These are phyloP conservation scores for Malassezia slooffiae DNA, from an alignment of 1,284 basidiomycete genomes.

Conservation along the genomic window DNA sequence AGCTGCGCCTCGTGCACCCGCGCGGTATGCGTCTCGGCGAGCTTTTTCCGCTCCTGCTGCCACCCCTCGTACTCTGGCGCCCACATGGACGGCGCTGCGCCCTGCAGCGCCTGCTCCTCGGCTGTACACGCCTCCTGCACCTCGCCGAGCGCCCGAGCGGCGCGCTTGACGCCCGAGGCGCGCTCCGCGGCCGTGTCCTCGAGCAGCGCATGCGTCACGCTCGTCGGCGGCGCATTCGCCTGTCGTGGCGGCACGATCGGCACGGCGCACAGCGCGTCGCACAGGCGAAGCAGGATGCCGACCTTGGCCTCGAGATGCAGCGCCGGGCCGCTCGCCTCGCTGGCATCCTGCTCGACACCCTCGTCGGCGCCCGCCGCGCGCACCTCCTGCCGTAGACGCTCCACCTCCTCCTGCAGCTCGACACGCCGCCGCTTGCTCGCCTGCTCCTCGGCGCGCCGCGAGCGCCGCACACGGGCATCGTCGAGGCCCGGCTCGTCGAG, in stretches of 20 bases:
- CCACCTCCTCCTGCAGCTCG: slow-evolving; percentile 1
- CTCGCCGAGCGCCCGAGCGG: background rate
- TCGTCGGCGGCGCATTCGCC: background rate
- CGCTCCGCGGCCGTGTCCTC: slow-evolving; percentile 4
- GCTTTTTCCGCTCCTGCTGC: slow-evolving; percentile 5
- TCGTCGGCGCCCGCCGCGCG: background rate
- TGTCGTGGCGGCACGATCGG: background rate
- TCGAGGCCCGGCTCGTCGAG: background rate
- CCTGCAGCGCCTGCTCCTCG: slow-evolving; percentile 5
- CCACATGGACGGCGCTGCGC: slow-evolving; percentile 6
- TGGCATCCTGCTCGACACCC: background rate
- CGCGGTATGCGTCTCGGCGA: background rate
- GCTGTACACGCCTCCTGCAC: slow-evolving; percentile 1
- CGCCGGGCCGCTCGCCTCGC: background rate
- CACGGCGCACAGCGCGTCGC: slow-evolving; percentile 3
- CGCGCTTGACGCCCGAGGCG: background rate
- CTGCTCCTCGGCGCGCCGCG: slow-evolving; percentile 6
- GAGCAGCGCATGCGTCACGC: slow-evolving; percentile 4
- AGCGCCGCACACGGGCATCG: slow-evolving; percentile 4
- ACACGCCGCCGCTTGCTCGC: slow-evolving; percentile 1
- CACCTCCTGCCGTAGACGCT: slow-evolving; percentile 1
- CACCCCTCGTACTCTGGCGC: slow-evolving; percentile 6
- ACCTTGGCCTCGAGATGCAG: slow-evolving; percentile 10
- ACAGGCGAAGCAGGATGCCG: slow-evolving; percentile 9
- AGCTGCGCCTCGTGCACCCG: background rate